phyloP scores from a whole-genome alignment of 2,329 filamentous ascomycete genomes.

The Penicillium sp. region DNA sequence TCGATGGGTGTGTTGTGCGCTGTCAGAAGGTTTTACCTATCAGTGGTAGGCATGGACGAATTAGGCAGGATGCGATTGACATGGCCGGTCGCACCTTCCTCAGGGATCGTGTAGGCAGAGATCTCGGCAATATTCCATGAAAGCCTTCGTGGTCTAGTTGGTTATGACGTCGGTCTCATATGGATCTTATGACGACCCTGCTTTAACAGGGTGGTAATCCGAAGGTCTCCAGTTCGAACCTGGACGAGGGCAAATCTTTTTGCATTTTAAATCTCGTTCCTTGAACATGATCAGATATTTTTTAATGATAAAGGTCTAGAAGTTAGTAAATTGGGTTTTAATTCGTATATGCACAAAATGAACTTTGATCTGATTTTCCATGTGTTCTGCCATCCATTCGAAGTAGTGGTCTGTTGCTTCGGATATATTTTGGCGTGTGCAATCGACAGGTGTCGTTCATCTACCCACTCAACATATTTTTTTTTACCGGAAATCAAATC shows the following conservation, averaged over 20 bases:
- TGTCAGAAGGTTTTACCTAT: constrained; percentile 2
- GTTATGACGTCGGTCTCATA: constrained; percentile 37
- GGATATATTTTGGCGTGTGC: too few species aligned
- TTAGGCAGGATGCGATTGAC: neutral
- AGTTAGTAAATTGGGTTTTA: too few species aligned
- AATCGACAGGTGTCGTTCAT: too few species aligned
- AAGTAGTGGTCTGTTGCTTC: too few species aligned
- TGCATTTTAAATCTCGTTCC: neutral
- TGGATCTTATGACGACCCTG: constrained; percentile 29
- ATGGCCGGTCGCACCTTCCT: neutral
- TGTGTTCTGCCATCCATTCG: too few species aligned
- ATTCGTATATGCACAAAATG: too few species aligned
- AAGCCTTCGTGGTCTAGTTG: constrained; percentile 35
- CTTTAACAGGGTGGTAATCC: constrained; percentile 32
- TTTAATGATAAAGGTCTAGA: too few species aligned
- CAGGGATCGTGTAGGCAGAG: neutral
- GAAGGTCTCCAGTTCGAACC: constrained; percentile 36
- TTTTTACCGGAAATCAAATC: too few species aligned
- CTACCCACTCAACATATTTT: too few species aligned
- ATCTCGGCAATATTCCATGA: neutral
- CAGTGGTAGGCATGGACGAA: neutral
- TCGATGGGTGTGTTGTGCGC: neutral
- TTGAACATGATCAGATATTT: too few species aligned
- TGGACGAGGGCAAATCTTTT: constrained; percentile 31
- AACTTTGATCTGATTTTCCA: too few species aligned